These are phyloP conservation scores for Saturnispora besseyi DNA, from an alignment of 805 yeast species.

Conservation along the genomic window DNA sequence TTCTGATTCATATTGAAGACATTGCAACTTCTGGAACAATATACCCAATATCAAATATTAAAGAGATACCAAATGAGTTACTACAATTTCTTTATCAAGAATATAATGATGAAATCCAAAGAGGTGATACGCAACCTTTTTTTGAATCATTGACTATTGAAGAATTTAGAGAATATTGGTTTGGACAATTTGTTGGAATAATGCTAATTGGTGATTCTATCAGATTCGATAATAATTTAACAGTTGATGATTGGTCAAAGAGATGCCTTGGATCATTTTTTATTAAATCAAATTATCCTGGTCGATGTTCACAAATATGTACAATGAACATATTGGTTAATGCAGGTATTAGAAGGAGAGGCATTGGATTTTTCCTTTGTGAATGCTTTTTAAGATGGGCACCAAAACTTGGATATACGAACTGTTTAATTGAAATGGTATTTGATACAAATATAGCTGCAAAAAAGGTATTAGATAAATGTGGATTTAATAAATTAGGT, in stretches of 20 bases:
- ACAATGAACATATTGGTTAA: constrained; percentile 84
- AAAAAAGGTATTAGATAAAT: constrained; percentile 63
- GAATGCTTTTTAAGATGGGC: constrained; percentile 90
- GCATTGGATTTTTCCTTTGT: constrained; percentile 78
- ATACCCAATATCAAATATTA: constrained; percentile 66
- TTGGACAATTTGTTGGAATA: constrained; percentile 70
- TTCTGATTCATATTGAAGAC: constrained; percentile 73
- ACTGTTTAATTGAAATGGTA: constrained; percentile 73
- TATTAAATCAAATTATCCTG: constrained; percentile 84
- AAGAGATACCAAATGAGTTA: constrained; percentile 67
- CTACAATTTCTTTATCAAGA: constrained; percentile 82
- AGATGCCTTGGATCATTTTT: constrained; percentile 85
- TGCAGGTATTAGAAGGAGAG: constrained; percentile 86
- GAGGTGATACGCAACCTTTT: constrained; percentile 83
- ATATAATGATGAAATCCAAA: constrained; percentile 82
- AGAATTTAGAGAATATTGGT: constrained; percentile 81
- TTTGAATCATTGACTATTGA: constrained; percentile 71
- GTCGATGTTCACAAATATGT: constrained; percentile 87
- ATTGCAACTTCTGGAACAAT: constrained; percentile 90
- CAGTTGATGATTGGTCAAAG: constrained; percentile 73
- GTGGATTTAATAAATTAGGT: constrained; percentile 72
- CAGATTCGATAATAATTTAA: constrained; percentile 31
- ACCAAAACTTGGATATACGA: constrained; percentile 77
- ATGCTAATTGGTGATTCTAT: constrained; percentile 71
- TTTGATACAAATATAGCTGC: constrained; percentile 86